Base-by-base conservation (phyloP, 495 filamentous ascomycete genomes). In the Aspergillus carlsbadensis region DNA sequence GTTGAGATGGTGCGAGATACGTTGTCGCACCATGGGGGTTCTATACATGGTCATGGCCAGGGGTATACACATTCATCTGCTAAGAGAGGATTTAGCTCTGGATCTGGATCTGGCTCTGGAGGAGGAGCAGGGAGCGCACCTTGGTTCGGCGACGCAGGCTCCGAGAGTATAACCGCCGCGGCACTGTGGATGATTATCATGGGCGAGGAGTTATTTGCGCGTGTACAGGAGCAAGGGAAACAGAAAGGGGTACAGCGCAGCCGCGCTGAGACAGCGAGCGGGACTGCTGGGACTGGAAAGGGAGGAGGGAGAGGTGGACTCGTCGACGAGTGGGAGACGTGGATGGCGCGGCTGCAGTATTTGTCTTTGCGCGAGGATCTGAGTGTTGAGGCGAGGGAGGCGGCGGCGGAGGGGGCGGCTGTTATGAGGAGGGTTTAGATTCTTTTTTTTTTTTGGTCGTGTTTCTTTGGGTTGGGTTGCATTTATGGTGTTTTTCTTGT, bases 191-290 rank as follows among this genome's bases (percentile, higher is more conserved):
- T 54, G 10, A 42, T 66, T 17, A 52, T 66, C 26, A 63, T 62
- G 53, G 64, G 64, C 11, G 70, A 35, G 72, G 75, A 14, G 60
- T 60, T 56, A 50, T 69, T 42, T 22, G 36, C 24, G 43, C 40
- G 34, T 5, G 37, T 40, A 6, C 10, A 17, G 13, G 43, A 40
- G 21, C 21, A 39, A 31, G 39, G 15, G 22, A 22, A 18, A 7
- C 6, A 22, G 35, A 31, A 20, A 24, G 5, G 31, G 6, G 17
- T 49, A n/a, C n/a, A n/a, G n/a, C n/a, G n/a, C n/a, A 31, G 13
- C n/a, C 29, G 26, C 13, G 26, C 4, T 10, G n/a, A 3, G 20
- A 45, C 2, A 24, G 26, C 4, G 40, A 24, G 14, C 2, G 10
- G 2, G 18, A 5, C 29, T 36, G 17, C 17, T 22, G 42, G 44